Base-by-base conservation (phyloP, 805 yeast species). In the Nakazawaea peltata region DNA sequence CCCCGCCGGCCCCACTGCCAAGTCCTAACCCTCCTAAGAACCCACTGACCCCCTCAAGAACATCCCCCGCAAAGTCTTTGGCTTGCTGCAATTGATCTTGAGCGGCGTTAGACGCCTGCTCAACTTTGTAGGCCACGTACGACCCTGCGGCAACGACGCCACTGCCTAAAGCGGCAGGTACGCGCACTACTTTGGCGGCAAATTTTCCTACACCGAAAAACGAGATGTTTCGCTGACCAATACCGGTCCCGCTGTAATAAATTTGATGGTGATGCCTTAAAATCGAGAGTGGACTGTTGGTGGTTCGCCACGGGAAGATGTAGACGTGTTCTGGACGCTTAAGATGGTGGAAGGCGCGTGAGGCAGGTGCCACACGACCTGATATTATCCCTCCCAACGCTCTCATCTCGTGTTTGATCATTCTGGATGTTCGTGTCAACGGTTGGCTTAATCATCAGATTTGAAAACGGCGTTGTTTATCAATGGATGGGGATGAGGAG, bases 91-190 rank as follows among this genome's bases (percentile, higher is more conserved):
- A 47, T 49, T 75, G 74, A 41, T 82, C 94, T 36, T 67, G 67
- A 1, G 95, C 74, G 47, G 71, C 84, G 26, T 55, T 65, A 0
- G 84, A 68, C 1, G 94, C 94, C 56, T 90, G 94, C 35, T 87
- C 94, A 8, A 88, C 82, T 54, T 92, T 90, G 56, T 88, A 88
- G 14, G 88, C 86, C 32, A 90, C 78, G 52, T 87, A 92, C 2
- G 95, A 81, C 0, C 95, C 94, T 6, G 94, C 95, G 9, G 97
- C 97, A 2, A 94, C 96, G 24, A 87, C 57, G 0, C 95, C 87
- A 6, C 94, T 88, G 2, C 97, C 97, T 0, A 87, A 61, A 42
- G 80, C 80, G 0, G 86, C 90, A 0, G 97, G 96, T 2, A 81
- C 54, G 43, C 70, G 72, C 1, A 74, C 63, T 1, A 70, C 66